These are phyloP conservation scores for Neckera pumila DNA, from an alignment of 225 moss, liverwort and hornwort species.

Conservation along the genomic window DNA sequence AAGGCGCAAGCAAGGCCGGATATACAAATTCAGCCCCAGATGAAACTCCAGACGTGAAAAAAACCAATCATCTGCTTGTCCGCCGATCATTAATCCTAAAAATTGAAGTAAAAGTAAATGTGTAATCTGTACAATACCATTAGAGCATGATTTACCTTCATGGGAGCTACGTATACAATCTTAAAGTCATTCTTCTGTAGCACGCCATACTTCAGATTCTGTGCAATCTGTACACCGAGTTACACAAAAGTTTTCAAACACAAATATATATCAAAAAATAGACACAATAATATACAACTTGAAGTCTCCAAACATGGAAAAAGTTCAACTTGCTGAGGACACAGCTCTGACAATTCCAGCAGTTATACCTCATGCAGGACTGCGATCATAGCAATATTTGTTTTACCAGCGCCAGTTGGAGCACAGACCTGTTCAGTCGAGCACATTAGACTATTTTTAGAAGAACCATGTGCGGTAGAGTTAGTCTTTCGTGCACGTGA, in stretches of 20 bases:
- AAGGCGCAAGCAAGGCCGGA: neutral
- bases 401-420: conserved; percentile 98
- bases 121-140: neutral
- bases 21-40: neutral
- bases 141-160: conserved; percentile 61
- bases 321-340: neutral
- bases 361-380: conserved; percentile 76
- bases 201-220: conserved; percentile 74
- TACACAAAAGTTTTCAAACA: neutral
- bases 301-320: neutral
- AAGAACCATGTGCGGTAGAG: neutral
- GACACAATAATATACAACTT: neutral
- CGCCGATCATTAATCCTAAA: neutral
- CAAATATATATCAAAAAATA: neutral
- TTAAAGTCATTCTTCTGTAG: conserved; percentile 91
- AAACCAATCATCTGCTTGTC: neutral
- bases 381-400: conserved; percentile 96
- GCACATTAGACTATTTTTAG: neutral
- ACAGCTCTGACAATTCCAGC: neutral
- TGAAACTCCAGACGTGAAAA: neutral
- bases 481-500: neutral
- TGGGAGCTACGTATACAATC: conserved; percentile 99
- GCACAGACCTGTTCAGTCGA: conserved; percentile 70
- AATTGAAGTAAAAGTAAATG: neutral
- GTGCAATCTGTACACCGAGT: conserved; percentile 50